These are phyloP conservation scores for Picea engelmannii DNA, from an alignment of 83 land plant genomes.

Conservation along the genomic window DNA sequence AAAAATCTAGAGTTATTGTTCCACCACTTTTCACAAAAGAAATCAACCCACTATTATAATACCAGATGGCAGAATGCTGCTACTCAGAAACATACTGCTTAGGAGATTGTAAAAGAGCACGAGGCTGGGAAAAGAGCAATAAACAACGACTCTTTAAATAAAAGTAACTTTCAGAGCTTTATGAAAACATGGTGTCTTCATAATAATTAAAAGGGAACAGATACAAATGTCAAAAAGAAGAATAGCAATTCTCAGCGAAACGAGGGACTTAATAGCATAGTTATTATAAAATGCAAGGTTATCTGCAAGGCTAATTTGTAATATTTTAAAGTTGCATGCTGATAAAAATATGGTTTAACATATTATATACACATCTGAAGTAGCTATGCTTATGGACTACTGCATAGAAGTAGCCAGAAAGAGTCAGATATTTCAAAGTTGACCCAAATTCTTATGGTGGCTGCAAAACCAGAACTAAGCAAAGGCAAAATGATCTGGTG, in stretches of 20 bases:
- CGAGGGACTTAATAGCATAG: too few relatives aligned
- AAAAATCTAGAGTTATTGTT: neutral
- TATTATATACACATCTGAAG: too few relatives aligned
- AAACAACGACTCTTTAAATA: too few relatives aligned
- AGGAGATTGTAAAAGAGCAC: neutral
- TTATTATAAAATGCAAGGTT: neutral
- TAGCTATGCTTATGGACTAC: too few relatives aligned
- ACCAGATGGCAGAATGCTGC: neutral
- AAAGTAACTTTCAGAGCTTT: neutral
- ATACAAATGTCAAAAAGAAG: neutral
- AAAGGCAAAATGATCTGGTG: too few relatives aligned
- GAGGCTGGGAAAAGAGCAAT: neutral
- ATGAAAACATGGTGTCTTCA: neutral
- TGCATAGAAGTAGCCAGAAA: too few relatives aligned
- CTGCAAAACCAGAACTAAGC: too few relatives aligned
- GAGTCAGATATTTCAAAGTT: too few relatives aligned
- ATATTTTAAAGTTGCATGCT: too few relatives aligned
- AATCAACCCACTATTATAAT: neutral
- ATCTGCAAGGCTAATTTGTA: too few relatives aligned
- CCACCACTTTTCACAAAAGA: neutral
- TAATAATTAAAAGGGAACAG: neutral
- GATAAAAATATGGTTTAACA: too few relatives aligned
- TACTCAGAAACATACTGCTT: neutral
- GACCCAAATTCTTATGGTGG: too few relatives aligned
- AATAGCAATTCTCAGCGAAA: neutral